These are phyloP conservation scores for Calycina marina DNA, from an alignment of 2,329 filamentous ascomycete species.

Conservation along the genomic window DNA sequence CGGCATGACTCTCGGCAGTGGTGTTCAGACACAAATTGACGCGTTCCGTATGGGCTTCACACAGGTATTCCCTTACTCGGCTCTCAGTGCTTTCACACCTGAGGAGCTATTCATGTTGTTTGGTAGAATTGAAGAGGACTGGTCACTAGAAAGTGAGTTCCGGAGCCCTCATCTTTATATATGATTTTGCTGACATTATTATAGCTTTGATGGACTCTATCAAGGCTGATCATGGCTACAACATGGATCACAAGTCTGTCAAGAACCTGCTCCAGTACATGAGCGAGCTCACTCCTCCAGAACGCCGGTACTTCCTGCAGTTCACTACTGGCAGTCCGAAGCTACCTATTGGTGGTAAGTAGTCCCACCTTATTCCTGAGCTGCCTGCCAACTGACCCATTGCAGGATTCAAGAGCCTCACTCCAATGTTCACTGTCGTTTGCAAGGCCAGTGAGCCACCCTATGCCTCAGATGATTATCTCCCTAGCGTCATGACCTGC, in stretches of 20 bases:
- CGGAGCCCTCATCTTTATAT: background rate
- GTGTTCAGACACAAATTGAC: slow-evolving; percentile 78
- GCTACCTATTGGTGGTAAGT: slow-evolving; percentile 88
- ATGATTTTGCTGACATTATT: slow-evolving; percentile 9
- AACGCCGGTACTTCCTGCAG: slow-evolving; percentile 87
- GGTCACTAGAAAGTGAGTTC: slow-evolving; percentile 85
- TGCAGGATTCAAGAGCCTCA: slow-evolving; percentile 86
- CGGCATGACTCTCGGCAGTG: slow-evolving; percentile 78
- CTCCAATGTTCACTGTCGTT: slow-evolving; percentile 96
- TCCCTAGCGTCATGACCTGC: slow-evolving; percentile 99
- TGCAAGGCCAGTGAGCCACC: slow-evolving; percentile 97
- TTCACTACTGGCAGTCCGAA: slow-evolving; percentile 98
- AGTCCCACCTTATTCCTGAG: slow-evolving; percentile 1
- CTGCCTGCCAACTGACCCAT: slow-evolving; percentile 21
- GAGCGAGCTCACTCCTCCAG: slow-evolving; percentile 63
- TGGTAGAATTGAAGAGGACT: slow-evolving; percentile 85
- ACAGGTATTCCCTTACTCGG: slow-evolving; percentile 89
- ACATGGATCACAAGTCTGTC: slow-evolving; percentile 94
- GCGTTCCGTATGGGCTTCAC: slow-evolving; percentile 87
- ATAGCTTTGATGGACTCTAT: slow-evolving; percentile 91
- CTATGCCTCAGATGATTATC: slow-evolving; percentile 86
- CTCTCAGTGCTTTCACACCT: slow-evolving; percentile 84
- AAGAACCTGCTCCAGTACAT: slow-evolving; percentile 87
- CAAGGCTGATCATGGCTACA: slow-evolving; percentile 96
- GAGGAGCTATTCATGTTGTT: slow-evolving; percentile 92